A percentile compares a stretch with the other conserved stretches of the same genome.
phyloP scores from a whole-genome alignment of 75 land plant species.

The Chamaecyparis obtusa region DNA sequence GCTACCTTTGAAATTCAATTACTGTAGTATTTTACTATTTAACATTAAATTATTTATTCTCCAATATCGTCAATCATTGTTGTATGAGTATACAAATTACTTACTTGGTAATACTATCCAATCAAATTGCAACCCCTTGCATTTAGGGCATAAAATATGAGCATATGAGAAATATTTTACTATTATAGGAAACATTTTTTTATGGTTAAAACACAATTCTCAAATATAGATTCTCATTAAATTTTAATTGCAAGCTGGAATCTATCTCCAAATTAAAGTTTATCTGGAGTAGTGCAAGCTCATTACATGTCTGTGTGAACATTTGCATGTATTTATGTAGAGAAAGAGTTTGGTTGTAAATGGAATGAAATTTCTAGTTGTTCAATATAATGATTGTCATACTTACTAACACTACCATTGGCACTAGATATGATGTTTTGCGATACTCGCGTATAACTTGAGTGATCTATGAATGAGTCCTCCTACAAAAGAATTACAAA shows the following conservation, averaged over 20 bases:
- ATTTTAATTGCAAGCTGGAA: background rate
- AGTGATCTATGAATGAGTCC: slow-evolving; percentile 93
- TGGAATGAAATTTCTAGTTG: background rate
- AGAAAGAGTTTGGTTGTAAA: background rate
- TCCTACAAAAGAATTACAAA: slow-evolving; percentile 43
- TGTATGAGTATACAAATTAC: background rate
- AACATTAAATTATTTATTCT: background rate
- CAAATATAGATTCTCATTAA: background rate
- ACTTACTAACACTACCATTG: slow-evolving; percentile 89
- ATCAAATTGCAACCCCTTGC: background rate
- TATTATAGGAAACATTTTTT: background rate
- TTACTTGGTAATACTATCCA: background rate
- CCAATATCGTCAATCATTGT: background rate
- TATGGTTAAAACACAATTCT: background rate
- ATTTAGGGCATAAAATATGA: background rate
- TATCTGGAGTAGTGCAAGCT: background rate
- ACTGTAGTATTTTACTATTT: background rate
- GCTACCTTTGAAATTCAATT: background rate
- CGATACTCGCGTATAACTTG: slow-evolving; percentile 83
- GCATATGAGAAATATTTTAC: background rate
- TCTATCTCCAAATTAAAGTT: background rate
- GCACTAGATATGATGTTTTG: slow-evolving; percentile 85
- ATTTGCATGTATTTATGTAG: background rate
- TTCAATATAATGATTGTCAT: background rate
- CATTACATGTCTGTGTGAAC: background rate